phyloP scores from a whole-genome alignment of 1,139 yeast genomes.

The Geotrichum europaeum region DNA sequence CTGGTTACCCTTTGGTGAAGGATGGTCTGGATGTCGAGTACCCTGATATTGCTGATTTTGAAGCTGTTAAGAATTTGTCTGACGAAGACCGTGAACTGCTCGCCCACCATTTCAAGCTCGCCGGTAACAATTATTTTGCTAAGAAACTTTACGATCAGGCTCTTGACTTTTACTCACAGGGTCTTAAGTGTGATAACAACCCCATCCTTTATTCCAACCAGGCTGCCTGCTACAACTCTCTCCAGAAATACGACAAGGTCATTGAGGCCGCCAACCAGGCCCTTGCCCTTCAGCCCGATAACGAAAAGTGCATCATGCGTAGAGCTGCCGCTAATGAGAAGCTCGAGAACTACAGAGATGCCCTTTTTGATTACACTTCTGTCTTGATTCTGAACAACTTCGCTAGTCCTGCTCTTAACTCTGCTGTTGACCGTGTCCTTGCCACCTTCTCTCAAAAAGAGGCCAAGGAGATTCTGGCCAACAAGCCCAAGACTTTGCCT shows the following conservation, averaged over 20 bases:
- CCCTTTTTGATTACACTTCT: slow-evolving; percentile 89
- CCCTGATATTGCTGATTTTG: slow-evolving; percentile 35
- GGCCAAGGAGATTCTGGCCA: slow-evolving; percentile 53
- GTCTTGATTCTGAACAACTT: slow-evolving; percentile 43
- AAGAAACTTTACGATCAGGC: slow-evolving; percentile 57
- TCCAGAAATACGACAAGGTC: slow-evolving; percentile 72
- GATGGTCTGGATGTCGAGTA: slow-evolving; percentile 28
- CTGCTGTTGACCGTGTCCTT: slow-evolving; percentile 81
- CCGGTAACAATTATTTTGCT: slow-evolving; percentile 79
- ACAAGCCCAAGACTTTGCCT: slow-evolving; percentile 58
- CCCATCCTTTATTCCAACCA: slow-evolving; percentile 90
- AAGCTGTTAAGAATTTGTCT: slow-evolving; percentile 43
- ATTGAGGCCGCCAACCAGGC: slow-evolving; percentile 85
- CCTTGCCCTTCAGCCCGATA: slow-evolving; percentile 76
- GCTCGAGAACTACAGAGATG: slow-evolving; percentile 69
- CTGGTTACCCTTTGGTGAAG: slow-evolving; percentile 24
- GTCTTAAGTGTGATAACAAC: slow-evolving; percentile 65
- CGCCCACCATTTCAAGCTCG: slow-evolving; percentile 77
- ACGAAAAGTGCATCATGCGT: slow-evolving; percentile 78
- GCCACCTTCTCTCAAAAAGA: slow-evolving; percentile 31
- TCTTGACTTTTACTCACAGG: slow-evolving; percentile 68
- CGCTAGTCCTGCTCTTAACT: slow-evolving; percentile 70
- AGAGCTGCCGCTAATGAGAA: slow-evolving; percentile 74
- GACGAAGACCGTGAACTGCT: slow-evolving; percentile 57
- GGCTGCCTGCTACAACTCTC: slow-evolving; percentile 89